phyloP scores from a whole-genome alignment of 768 basidiomycete species.

The Mycena vitilis region DNA sequence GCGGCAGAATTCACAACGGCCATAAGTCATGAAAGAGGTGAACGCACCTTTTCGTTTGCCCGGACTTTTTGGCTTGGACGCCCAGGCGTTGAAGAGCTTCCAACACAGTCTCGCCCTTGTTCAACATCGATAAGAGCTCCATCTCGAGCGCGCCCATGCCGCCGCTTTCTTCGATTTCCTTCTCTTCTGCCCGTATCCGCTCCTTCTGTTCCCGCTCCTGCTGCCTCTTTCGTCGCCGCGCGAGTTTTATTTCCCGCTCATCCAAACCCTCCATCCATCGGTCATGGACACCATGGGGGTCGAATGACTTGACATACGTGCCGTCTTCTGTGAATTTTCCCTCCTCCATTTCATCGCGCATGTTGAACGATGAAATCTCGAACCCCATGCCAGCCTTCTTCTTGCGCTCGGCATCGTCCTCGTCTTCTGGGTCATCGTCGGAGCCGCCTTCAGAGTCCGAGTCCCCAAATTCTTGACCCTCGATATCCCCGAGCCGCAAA shows the following conservation, averaged over 20 bases:
- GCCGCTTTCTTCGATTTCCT: slow-evolving; percentile 75
- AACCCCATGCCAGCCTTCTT: slow-evolving; percentile 93
- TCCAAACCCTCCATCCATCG: slow-evolving; percentile 94
- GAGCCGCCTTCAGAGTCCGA: slow-evolving; percentile 57
- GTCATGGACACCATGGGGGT: slow-evolving; percentile 93
- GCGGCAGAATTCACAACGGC: slow-evolving; percentile 2
- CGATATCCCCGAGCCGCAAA: slow-evolving; percentile 92
- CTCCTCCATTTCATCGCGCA: slow-evolving; percentile 99
- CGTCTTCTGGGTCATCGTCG: slow-evolving; percentile 70
- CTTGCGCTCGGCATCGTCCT: slow-evolving; percentile 80
- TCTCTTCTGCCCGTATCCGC: slow-evolving; percentile 78
- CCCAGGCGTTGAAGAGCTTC: slow-evolving; percentile 92
- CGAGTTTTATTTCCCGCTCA: slow-evolving; percentile 87
- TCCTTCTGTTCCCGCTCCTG: slow-evolving; percentile 80
- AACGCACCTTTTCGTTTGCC: slow-evolving; percentile 50
- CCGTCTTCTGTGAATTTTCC: slow-evolving; percentile 97
- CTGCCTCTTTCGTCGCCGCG: slow-evolving; percentile 78
- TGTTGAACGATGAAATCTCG: slow-evolving; percentile 96
- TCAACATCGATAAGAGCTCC: slow-evolving; percentile 78
- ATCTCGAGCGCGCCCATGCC: slow-evolving; percentile 72
- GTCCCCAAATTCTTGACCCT: slow-evolving; percentile 91
- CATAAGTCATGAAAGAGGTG: slow-evolving; percentile 13
- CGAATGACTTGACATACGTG: slow-evolving; percentile 84
- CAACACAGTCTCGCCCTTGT: slow-evolving; percentile 91
- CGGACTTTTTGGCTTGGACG: slow-evolving; percentile 66